Percentiles rank a stretch among this genome's conserved stretches.
phyloP scores from a whole-genome alignment of 306 rosid genomes.

The Fragaria nilgerrensis region DNA sequence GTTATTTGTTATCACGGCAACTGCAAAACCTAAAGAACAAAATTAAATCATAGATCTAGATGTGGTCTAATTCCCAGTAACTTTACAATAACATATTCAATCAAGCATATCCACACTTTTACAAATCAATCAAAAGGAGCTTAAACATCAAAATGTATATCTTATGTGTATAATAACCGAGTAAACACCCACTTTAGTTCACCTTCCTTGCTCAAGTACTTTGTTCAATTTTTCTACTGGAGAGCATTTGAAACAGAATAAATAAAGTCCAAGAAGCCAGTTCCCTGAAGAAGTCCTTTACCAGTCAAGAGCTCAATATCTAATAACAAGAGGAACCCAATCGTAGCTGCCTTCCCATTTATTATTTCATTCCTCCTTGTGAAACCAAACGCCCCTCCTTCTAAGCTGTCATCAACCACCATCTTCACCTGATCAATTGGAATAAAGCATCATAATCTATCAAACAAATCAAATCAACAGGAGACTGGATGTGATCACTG shows the following conservation, averaged over 20 bases:
- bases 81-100: not conserved
- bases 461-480: not conserved
- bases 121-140: not conserved
- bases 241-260: conserved; percentile 64
- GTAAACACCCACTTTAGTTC: not conserved
- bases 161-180: not conserved
- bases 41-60: conserved; percentile 3
- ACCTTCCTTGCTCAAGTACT: not conserved
- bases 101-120: conserved; percentile 3
- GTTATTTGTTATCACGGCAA: not conserved
- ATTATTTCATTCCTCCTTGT: conserved; percentile 70
- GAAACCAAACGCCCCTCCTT: conserved; percentile 77
- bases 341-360: conserved; percentile 85
- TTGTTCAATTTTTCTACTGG: conserved; percentile 31
- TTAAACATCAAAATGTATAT: conserved; percentile 7
- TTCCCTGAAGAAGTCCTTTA: conserved; percentile 87
- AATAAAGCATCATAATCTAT: not conserved
- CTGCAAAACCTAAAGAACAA: not conserved
- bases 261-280: conserved; percentile 93
- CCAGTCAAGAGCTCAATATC: conserved; percentile 97
- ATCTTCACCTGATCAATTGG: conserved; percentile 57
- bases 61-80: not conserved
- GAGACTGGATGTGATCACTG: not conserved
- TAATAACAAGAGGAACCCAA: conserved; percentile 80
- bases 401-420: conserved; percentile 69